Conservation (phyloP, 164 flowering plant species). For the Umbilicus rupestris region DNA sequence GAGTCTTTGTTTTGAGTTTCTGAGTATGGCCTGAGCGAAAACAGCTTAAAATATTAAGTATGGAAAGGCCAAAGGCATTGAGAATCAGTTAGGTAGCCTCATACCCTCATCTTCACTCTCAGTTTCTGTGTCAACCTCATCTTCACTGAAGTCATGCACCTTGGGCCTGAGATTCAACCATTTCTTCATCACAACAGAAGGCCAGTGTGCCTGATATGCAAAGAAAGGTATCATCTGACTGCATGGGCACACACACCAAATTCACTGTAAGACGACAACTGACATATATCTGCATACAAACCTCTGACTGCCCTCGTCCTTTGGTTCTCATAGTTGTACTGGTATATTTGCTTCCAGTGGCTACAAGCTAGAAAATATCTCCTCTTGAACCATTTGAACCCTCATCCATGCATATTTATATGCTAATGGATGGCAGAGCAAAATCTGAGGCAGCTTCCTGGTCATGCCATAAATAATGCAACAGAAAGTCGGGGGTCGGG, state of each 20-base stretch:
- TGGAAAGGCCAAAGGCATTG: background rate
- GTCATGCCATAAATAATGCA: background rate
- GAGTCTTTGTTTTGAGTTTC: slow-evolving; percentile 26
- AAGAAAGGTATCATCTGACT: background rate
- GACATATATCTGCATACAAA: slow-evolving; percentile 15
- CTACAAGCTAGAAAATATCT: background rate
- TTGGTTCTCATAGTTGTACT: slow-evolving; percentile 38
- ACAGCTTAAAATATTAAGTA: slow-evolving; percentile 10
- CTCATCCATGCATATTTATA: slow-evolving; percentile 1
- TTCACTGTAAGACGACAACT: background rate
- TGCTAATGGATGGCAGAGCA: background rate
- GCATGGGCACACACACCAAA: background rate
- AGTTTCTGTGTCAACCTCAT: slow-evolving; percentile 50
- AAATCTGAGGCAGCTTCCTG: slow-evolving; percentile 1
- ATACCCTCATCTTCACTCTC: slow-evolving; percentile 96
- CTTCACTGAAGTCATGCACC: slow-evolving; percentile 84
- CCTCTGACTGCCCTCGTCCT: slow-evolving; percentile 58
- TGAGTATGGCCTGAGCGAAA: slow-evolving; percentile 30
- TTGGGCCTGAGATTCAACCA: slow-evolving; percentile 93
- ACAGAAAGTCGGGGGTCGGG: background rate
- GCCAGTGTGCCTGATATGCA: slow-evolving; percentile 67
- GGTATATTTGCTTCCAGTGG: background rate
- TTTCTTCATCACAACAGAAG: slow-evolving; percentile 90
- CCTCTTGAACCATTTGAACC: background rate
- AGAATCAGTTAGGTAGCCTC: background rate